A percentile compares a stretch with the other conserved stretches of the same genome.
Evolutionary conservation across 2,329 filamentous ascomycete genomes (phyloP).

Genomic region (Microsporum ferrugineum): DNA sequence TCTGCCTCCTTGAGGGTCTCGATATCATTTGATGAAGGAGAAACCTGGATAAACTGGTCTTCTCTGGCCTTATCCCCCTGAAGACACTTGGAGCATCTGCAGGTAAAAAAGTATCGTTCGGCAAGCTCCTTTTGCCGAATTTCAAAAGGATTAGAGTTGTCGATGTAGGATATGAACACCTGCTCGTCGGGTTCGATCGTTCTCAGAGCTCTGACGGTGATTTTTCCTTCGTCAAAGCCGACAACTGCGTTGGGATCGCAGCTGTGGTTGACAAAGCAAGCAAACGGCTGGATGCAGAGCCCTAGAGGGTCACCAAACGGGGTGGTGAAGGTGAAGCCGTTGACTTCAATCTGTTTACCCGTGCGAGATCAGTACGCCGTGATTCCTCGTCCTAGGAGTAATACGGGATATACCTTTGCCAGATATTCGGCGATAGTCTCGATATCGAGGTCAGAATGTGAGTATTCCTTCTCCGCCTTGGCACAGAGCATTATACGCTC

Average conservation of each 20-base stretch:
- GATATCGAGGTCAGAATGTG: conserved; percentile 35
- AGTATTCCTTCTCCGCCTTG: conserved; percentile 44
- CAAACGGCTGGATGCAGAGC: conserved; percentile 45
- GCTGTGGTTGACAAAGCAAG: conserved; percentile 49
- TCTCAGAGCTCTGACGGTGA: conserved; percentile 42
- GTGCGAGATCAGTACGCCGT: neutral
- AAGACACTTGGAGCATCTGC: conserved; percentile 43
- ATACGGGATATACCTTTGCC: conserved; percentile 27
- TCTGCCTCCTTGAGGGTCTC: conserved; percentile 15
- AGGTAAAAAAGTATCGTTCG: conserved; percentile 48
- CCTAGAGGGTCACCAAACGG: conserved; percentile 48
- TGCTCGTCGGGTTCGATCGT: conserved; percentile 46
- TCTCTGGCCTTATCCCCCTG: conserved; percentile 15
- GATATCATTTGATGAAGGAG: conserved; percentile 9
- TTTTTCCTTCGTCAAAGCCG: conserved; percentile 43
- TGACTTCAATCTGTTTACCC: conserved; percentile 41
- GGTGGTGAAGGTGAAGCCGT: conserved; percentile 47
- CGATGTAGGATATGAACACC: conserved; percentile 52
- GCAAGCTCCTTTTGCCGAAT: conserved; percentile 44
- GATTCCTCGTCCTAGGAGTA: neutral
- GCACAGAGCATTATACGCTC: conserved; percentile 40
- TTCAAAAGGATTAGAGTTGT: conserved; percentile 41
- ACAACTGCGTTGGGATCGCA: conserved; percentile 50
- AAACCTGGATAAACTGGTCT: conserved; percentile 13
- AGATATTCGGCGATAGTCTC: conserved; percentile 36